Conservation (phyloP, 2,329 filamentous ascomycete genomes). For the Botrytis galanthina region DNA sequence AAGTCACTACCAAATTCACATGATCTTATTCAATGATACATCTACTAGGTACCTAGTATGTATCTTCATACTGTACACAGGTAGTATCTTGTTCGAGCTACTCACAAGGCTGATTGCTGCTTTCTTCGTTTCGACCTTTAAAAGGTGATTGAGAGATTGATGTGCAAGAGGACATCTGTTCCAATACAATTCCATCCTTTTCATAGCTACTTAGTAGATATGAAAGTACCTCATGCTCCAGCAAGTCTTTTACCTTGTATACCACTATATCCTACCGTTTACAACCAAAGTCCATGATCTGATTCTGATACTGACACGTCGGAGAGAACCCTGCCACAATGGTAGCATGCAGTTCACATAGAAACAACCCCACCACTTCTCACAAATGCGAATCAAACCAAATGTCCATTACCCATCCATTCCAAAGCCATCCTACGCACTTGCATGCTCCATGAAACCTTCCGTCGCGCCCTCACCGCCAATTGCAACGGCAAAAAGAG, state of each 20-base stretch:
- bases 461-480: conserved; percentile 22
- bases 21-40: not conserved
- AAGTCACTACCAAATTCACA: not conserved
- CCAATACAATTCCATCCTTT: not conserved
- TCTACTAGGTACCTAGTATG: too few relatives aligned
- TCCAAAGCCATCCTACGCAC: not conserved
- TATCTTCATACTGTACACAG: not conserved
- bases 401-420: not conserved
- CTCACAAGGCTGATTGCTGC: not conserved
- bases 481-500: conserved; percentile 22
- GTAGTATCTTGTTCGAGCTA: not conserved
- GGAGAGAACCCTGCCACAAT: not conserved
- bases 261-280: not conserved
- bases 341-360: not conserved
- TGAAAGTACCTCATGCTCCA: not conserved
- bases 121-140: not conserved
- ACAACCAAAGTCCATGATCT: not conserved
- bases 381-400: too few relatives aligned
- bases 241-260: too few relatives aligned
- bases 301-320: not conserved
- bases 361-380: not conserved
- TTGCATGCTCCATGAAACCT: not conserved
- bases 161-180: not conserved
- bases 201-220: too few relatives aligned
- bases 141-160: not conserved